A percentile compares a stretch with the other conserved stretches of the same genome.
Evolutionary conservation across 768 basidiomycete species (phyloP).

Genomic region (Kwoniella bestiolae): DNA sequence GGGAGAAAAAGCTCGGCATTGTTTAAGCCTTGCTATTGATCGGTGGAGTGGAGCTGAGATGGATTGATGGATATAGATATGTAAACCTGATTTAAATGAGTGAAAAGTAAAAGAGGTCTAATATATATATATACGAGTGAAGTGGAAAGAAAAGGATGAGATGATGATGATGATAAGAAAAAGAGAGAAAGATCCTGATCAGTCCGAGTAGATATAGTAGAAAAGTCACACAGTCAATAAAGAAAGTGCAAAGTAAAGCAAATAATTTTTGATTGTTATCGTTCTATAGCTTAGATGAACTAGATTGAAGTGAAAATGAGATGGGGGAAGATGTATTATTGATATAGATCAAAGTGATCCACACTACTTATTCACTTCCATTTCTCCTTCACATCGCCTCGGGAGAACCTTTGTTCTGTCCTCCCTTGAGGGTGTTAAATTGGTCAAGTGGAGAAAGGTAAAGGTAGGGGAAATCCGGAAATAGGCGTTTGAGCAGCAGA

Average conservation of each 20-base stretch:
- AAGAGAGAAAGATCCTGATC: not conserved
- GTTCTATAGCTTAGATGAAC: not conserved
- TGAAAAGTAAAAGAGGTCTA: not conserved
- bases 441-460: slow-evolving; percentile 1
- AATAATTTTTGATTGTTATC: not conserved
- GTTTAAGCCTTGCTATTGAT: not conserved
- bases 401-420: not conserved
- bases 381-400: not conserved
- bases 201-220: not conserved
- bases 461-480: slow-evolving; percentile 2
- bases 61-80: not conserved
- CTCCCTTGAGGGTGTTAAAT: not conserved
- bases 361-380: not conserved
- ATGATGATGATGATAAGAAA: not conserved
- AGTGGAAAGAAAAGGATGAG: not conserved
- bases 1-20: slow-evolving; percentile 30
- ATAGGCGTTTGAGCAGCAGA: not conserved
- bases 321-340: not conserved
- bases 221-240: not conserved
- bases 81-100: not conserved
- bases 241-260: slow-evolving; percentile 3
- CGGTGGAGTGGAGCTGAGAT: not conserved
- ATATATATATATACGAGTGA: not conserved
- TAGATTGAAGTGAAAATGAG: not conserved
- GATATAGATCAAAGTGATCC: slow-evolving; percentile 8